Evolutionary conservation across 1,284 basidiomycete species (phyloP), one percentile per base, ranked within the genome.

Genomic region (Cerrena zonata): DNA sequence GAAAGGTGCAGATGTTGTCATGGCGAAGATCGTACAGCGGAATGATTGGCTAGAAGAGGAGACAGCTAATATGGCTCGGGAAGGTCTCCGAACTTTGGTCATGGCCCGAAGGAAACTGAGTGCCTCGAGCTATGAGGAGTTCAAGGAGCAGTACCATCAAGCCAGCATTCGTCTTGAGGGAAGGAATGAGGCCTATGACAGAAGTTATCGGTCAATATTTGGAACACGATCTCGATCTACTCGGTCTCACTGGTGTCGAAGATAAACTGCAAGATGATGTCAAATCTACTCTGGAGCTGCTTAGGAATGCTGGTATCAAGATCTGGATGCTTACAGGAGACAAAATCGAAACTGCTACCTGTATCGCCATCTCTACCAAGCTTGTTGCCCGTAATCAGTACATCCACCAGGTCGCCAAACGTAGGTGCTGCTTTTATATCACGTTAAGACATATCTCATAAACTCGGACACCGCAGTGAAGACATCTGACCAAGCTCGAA

Each of bases 241-340:
- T 98, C 4, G 95, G 95, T 1, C 69, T 99, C 55, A 99, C 96
- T 0, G 96, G 95, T 24, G 96, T 99, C 2, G 96, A 99, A 68
- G 96, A 99, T 68, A 98, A 98, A 69, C 71, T 99, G 51, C 96
- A 99, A 62, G 95, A 98, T 53, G 94, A 95, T 37, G 95, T 99
- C 59, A 94, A 91, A 68, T 82, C 86, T 38, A 98, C 96, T 0
- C 71, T 99, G 54, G 96, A 99, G 70, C 66, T 98, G 45, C 69
- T 99, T 57, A 76, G 94, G 55, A 99, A 99, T 65, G 96, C 95
- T 0, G 95, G 95, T 1, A 86, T 99, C 70, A 97, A 93, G 75
- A 97, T 99, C 50, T 99, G 96, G 96, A 99, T 99, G 96, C 75
- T 99, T 61, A 99, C 96, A 0, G 96, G 96, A 0, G 96, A 99